Percentiles rank a stretch among this genome's conserved stretches.
Evolutionary conservation across 768 basidiomycete species (phyloP).

Genomic region (Amanita jacksonii): DNA sequence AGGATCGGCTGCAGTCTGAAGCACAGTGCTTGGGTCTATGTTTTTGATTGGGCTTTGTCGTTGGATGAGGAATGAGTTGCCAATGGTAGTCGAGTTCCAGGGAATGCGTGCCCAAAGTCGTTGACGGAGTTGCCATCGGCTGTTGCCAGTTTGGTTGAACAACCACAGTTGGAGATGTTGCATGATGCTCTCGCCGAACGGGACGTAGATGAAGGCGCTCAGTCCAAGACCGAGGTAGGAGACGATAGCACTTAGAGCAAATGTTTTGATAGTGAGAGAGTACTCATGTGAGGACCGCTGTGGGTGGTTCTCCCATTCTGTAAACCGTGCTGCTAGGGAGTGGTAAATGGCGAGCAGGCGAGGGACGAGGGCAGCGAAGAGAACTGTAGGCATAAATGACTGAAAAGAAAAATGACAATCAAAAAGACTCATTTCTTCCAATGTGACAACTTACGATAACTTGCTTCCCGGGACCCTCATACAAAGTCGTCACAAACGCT

Average conservation of each 20-base stretch:
- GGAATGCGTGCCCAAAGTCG: constrained; percentile 15
- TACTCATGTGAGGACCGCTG: constrained; percentile 69
- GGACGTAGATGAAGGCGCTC: constrained; percentile 93
- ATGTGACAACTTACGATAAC: constrained; percentile 53
- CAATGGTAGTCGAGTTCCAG: constrained; percentile 19
- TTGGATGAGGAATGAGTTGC: not conserved
- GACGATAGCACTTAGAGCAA: constrained; percentile 79
- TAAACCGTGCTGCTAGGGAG: constrained; percentile 53
- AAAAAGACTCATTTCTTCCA: too few relatives aligned
- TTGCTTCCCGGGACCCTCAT: constrained; percentile 77
- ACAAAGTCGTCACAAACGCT: constrained; percentile 83
- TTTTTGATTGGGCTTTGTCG: too few relatives aligned
- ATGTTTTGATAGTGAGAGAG: constrained; percentile 85
- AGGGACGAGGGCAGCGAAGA: constrained; percentile 78
- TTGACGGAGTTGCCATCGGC: constrained; percentile 16
- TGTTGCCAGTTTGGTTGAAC: constrained; percentile 13
- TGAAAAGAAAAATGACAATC: constrained; percentile 23
- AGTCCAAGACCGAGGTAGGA: constrained; percentile 88
- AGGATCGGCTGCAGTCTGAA: constrained; percentile 1
- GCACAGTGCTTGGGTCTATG: too few relatives aligned
- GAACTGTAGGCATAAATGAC: constrained; percentile 74
- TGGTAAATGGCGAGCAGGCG: constrained; percentile 70
- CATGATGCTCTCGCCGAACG: constrained; percentile 85
- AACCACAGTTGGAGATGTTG: constrained; percentile 36
- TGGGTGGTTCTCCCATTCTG: constrained; percentile 87